Base-by-base conservation (phyloP, 345 rosid genomes). In the Arabidopsis suecica region DNA sequence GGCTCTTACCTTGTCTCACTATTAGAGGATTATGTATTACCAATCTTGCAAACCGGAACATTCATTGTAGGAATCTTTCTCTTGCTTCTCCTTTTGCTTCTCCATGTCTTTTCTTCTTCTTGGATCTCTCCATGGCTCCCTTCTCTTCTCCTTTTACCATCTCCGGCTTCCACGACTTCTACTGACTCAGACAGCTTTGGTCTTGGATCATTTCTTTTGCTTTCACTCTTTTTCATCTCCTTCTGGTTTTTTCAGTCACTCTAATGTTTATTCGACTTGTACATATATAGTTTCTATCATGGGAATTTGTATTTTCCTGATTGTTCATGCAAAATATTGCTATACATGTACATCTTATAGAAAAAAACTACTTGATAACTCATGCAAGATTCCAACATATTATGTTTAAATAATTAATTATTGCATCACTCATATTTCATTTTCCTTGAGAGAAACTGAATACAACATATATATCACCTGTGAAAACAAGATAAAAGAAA, bases 51-150 rank as follows among this genome's bases (percentile, higher is more conserved):
- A 66, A 65, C 65, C 5, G 81, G 81, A 65, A 78, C 81, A 20
- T 66, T 78, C 65, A 33, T 78, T 42, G 81, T 78, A 12, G 81
- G 81, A 40, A 59, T 51, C 16, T 9, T 78, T 33, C 69, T 78
- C 34, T 59, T 78, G 20, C 77, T 78, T 78, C 44, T 78, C 36
- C 81, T 78, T 36, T 3, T 78, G 41, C 37, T 78, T 72, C 77
- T 78, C 11, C 81, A 78, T 42, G 20, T 78, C 38, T 72, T 78
- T 0, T 72, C 81, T 72, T 72, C 81, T 59, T 59, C 81, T 72
- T 78, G 81, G 81, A 60, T 53, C 28, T 78, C 77, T 59, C 64
- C 77, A 59, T 78, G 81, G 81, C 18, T 72, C 25, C 78, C 81
- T 66, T 78, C 81, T 45, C 34, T 78, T 72, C 58, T 78, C 18